These are phyloP conservation scores for Candida yuanshanica DNA, from an alignment of 805 yeast species.

Conservation along the genomic window DNA sequence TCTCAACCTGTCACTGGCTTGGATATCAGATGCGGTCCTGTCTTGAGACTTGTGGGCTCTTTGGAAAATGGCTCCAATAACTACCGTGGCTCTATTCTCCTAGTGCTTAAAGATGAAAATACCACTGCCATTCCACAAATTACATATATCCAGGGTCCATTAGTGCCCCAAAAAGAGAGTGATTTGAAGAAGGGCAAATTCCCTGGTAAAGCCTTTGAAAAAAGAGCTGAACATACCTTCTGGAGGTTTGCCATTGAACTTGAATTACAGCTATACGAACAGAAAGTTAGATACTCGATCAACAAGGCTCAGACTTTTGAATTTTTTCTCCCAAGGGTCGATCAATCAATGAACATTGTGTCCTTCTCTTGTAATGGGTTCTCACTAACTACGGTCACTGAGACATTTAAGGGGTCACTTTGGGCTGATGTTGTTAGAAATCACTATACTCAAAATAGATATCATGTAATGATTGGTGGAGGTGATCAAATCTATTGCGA, in stretches of 20 bases:
- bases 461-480: constrained; percentile 96
- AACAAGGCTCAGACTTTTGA: constrained; percentile 46
- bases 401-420: constrained; percentile 61
- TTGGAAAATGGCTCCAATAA: constrained; percentile 41
- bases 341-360: constrained; percentile 72
- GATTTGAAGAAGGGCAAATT: constrained; percentile 36
- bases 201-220: constrained; percentile 38
- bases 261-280: constrained; percentile 43
- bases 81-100: constrained; percentile 64
- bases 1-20: constrained; percentile 22
- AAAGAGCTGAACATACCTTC: constrained; percentile 46
- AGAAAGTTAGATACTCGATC: constrained; percentile 56
- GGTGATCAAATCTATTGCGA: constrained; percentile 96
- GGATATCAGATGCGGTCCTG: constrained; percentile 69
- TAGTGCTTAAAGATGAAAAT: constrained; percentile 43
- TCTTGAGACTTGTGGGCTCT: constrained; percentile 61
- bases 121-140: constrained; percentile 31
- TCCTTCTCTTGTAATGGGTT: constrained; percentile 91
- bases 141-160: constrained; percentile 25
- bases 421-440: constrained; percentile 81
- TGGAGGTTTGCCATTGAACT: constrained; percentile 61
- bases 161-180: constrained; percentile 9
- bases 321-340: constrained; percentile 61
- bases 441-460: constrained; percentile 52
- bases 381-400: constrained; percentile 65